A percentile compares a stretch with the other conserved stretches of the same genome.
These are phyloP conservation scores for Tuber microsphaerosporum DNA, from an alignment of 495 filamentous ascomycete genomes.

Conservation along the genomic window DNA sequence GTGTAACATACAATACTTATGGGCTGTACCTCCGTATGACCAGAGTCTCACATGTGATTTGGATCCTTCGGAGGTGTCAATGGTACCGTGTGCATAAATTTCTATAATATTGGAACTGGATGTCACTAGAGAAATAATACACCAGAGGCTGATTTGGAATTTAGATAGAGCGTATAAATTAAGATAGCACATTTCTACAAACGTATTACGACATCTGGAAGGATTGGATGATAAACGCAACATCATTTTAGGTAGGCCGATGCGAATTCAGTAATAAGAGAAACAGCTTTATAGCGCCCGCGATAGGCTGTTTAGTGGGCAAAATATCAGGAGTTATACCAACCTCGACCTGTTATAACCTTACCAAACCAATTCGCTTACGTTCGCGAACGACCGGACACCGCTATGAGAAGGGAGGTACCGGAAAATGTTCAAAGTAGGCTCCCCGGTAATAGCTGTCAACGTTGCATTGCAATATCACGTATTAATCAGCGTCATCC, in stretches of 20 bases:
- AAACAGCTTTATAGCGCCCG: background rate
- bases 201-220: background rate
- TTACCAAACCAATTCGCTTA: background rate
- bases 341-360: background rate
- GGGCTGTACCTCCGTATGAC: too few relatives aligned
- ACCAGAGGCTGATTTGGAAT: background rate
- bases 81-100: background rate
- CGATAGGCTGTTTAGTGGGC: background rate
- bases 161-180: background rate
- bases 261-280: background rate
- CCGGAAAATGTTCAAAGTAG: background rate
- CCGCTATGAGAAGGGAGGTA: background rate
- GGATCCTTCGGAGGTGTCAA: background rate
- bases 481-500: background rate
- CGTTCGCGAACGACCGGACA: background rate
- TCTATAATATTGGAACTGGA: background rate
- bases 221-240: background rate
- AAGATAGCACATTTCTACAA: background rate
- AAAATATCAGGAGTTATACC: background rate
- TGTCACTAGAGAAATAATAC: background rate
- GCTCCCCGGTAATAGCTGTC: constrained; percentile 1
- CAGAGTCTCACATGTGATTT: background rate
- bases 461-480: background rate
- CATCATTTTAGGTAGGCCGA: background rate
- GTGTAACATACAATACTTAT: too few relatives aligned